Evolutionary conservation across 169 alveolate genomes (phyloP).

Genomic region (Plasmodium vinckei): DNA sequence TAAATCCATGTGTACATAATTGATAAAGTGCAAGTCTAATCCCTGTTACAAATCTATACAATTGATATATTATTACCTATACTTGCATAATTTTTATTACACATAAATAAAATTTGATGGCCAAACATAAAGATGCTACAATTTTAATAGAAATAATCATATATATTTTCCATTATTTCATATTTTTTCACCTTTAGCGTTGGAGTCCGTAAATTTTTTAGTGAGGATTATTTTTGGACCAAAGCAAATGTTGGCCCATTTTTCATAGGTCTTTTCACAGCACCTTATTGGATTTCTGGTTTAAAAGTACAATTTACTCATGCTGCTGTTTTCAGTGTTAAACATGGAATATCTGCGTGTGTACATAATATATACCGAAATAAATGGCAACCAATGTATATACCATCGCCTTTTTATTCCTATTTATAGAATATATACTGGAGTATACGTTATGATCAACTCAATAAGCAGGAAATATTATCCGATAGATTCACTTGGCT

Average conservation of each 20-base stretch:
- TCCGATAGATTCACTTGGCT: conserved; percentile 87
- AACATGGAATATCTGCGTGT: not conserved
- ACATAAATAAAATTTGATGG: not conserved
- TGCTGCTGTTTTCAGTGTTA: not conserved
- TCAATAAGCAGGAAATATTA: conserved; percentile 84
- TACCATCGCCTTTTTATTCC: not conserved
- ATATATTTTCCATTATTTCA: too few relatives aligned
- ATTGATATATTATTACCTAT: too few relatives aligned
- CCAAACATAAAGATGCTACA: not conserved
- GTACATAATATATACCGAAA: not conserved
- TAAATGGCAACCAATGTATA: not conserved
- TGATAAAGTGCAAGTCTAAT: not conserved
- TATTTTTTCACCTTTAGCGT: conserved; percentile 32
- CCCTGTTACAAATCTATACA: too few relatives aligned
- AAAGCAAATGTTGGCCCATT: conserved; percentile 82
- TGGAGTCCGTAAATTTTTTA: conserved; percentile 71
- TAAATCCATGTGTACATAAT: not conserved
- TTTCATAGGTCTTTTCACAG: conserved; percentile 75
- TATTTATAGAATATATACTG: conserved; percentile 82
- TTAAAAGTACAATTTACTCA: conserved; percentile 58
- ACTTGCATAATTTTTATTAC: too few relatives aligned
- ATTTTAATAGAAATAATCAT: too few relatives aligned
- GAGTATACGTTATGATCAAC: conserved; percentile 81
- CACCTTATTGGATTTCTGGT: conserved; percentile 79
- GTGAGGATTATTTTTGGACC: conserved; percentile 80